phyloP scores from a whole-genome alignment of 2,329 filamentous ascomycete species.

The Penicillium decumbens region DNA sequence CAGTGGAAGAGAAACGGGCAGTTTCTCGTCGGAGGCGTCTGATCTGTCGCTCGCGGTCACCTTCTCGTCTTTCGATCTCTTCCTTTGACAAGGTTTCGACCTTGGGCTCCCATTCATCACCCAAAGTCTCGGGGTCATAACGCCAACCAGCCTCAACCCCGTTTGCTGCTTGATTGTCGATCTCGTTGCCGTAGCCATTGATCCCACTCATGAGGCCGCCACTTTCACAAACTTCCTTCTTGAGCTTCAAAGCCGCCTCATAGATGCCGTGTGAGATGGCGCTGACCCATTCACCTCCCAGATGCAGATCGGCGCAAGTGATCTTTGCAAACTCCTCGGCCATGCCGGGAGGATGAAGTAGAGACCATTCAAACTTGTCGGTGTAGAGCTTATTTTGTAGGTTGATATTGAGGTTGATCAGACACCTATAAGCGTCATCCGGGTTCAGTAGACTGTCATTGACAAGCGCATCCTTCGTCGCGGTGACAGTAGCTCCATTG shows the following conservation, averaged over 20 bases:
- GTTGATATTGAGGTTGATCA: constrained; percentile 86
- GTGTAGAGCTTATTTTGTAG: constrained; percentile 87
- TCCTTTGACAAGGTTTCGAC: constrained; percentile 81
- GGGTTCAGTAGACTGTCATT: constrained; percentile 75
- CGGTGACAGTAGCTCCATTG: constrained; percentile 23
- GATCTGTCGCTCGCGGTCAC: constrained; percentile 87
- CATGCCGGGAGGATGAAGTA: constrained; percentile 84
- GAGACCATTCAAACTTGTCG: constrained; percentile 96
- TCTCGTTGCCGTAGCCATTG: constrained; percentile 62
- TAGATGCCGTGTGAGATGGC: constrained; percentile 96
- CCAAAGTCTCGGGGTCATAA: constrained; percentile 87
- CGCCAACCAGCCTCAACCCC: constrained; percentile 86
- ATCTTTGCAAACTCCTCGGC: constrained; percentile 88
- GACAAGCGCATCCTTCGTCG: constrained; percentile 40
- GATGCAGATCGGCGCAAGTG: constrained; percentile 85
- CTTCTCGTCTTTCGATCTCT: constrained; percentile 95
- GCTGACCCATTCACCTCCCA: constrained; percentile 88
- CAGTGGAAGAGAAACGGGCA: constrained; percentile 81
- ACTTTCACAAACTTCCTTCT: constrained; percentile 94
- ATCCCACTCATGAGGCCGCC: constrained; percentile 76
- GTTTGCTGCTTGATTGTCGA: constrained; percentile 84
- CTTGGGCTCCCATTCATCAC: constrained; percentile 77
- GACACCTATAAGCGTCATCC: constrained; percentile 90
- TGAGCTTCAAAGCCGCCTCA: constrained; percentile 83
- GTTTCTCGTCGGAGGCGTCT: constrained; percentile 83